Base-by-base conservation (phyloP, 441 rosid genomes). In the Flueggea neowawraea region DNA sequence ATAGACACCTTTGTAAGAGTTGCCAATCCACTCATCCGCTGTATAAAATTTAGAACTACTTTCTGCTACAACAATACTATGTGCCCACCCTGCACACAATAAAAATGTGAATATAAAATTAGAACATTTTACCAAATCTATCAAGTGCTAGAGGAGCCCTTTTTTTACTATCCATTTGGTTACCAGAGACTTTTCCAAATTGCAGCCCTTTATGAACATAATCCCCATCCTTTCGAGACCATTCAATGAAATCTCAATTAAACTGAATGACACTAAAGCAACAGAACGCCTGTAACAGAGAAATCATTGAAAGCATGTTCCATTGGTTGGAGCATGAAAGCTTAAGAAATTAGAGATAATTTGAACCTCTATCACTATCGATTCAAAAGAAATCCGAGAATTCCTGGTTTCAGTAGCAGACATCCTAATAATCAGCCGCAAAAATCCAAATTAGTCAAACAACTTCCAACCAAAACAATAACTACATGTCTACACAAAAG, bases 1-100 rank as follows among this genome's bases (percentile, higher is more conserved):
- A 32, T 6, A 50, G 48, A 31, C 6, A 91, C 98, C 96, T 86
- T 88, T 54, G 99, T 91, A 60, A 95, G 75, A 28, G 99, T 89
- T 3, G 99, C 98, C 70, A 89, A 88, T 68, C 97, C 99, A 62
- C 98, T 95, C 98, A 91, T 95, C 80, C 91, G 84, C 77, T 91
- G 96, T 91, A 95, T 88, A 74, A 91, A 95, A 71, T 95, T 91
- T 55, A 95, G 82, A 62, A 70, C 97, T 63, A 90, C 89, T 84
- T 79, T 95, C 99, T 16, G 98, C 89, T 60, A 86, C 88, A 73
- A 95, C 86, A 63, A 95, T 82, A 69, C 74, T 88, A 74, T 84
- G 89, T 31, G 99, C 96, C 52, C 71, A 79, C 41, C 98, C 98
- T 81, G 84, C 56, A 67, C 0, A 49, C 0, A 22, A 15, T 54